Base-by-base conservation (phyloP, 805 yeast species). In the Scheffersomyces stipitis region DNA sequence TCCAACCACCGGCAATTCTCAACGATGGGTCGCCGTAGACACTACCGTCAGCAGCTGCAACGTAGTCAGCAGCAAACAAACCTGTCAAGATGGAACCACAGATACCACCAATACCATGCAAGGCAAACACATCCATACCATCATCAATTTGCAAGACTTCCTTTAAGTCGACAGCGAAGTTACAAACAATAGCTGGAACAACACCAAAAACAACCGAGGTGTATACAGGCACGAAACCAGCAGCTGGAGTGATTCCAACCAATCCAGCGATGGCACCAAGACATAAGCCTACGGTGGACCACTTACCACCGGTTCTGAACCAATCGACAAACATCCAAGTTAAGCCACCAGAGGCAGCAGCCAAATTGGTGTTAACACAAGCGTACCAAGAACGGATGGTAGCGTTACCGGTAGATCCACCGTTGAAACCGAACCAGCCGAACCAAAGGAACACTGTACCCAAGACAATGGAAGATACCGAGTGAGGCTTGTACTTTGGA, bases 351-450 rank as follows among this genome's bases (percentile, higher is more conserved):
- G 80, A 66, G 10, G 96, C 81, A 43, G 98, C 98, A 35, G 98
- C 96, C 51, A 91, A 61, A 67, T 91, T 88, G 56, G 98, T 91
- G 76, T 87, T 89, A 56, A 85, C 83, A 60, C 85, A 78, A 26
- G 97, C 96, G 72, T 89, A 89, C 85, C 88, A 87, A 40, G 96
- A 90, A 69, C 97, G 83, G 60, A 93, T 81, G 44, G 91, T 68
- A 26, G 96, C 86, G 58, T 88, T 84, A 64, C 96, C 97, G 34
- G 97, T 86, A 32, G 96, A 88, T 54, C 98, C 98, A 65, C 96
- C 97, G 76, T 93, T 93, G 80, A 93, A 93, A 28, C 96, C 97
- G 56, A 89, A 89, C 99, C 99, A 93, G 26, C 98, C 99, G 54
- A 93, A 89, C 96, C 97, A 91, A 51, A 93, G 76, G 71, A 93